phyloP scores from a whole-genome alignment of 306 rosid species.

The Gynostemma pentaphyllum region DNA sequence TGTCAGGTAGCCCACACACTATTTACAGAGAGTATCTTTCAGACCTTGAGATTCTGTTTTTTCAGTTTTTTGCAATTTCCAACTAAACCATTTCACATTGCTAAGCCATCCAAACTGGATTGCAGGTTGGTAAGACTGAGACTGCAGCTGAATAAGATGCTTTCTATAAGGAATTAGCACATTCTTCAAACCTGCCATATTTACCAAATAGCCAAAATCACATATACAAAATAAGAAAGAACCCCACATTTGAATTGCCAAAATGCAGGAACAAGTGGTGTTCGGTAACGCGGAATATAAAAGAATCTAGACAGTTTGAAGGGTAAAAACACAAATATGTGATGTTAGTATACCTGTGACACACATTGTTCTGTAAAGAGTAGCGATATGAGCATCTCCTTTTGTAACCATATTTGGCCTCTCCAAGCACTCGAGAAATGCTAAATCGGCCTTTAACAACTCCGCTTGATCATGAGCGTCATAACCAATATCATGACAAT shows the following conservation, averaged over 20 bases:
- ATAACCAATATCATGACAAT: constrained; percentile 94
- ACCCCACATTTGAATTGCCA: neutral
- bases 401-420: constrained; percentile 55
- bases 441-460: constrained; percentile 73
- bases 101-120: constrained; percentile 81
- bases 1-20: neutral
- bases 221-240: neutral
- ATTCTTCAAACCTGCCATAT: constrained; percentile 54
- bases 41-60: neutral
- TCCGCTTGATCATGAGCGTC: constrained; percentile 76
- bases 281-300: neutral
- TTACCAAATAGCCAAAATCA: neutral
- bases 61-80: constrained; percentile 30
- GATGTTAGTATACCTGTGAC: constrained; percentile 40
- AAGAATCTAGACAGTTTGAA: neutral
- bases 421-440: constrained; percentile 87
- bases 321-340: neutral
- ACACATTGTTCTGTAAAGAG: constrained; percentile 74
- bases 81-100: constrained; percentile 49
- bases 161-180: constrained; percentile 70
- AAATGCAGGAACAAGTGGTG: neutral
- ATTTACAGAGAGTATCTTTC: neutral
- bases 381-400: constrained; percentile 63
- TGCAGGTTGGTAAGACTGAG: constrained; percentile 23
- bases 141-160: constrained; percentile 40